phyloP scores from a whole-genome alignment of 306 rosid genomes.

The Biancaea sappan region DNA sequence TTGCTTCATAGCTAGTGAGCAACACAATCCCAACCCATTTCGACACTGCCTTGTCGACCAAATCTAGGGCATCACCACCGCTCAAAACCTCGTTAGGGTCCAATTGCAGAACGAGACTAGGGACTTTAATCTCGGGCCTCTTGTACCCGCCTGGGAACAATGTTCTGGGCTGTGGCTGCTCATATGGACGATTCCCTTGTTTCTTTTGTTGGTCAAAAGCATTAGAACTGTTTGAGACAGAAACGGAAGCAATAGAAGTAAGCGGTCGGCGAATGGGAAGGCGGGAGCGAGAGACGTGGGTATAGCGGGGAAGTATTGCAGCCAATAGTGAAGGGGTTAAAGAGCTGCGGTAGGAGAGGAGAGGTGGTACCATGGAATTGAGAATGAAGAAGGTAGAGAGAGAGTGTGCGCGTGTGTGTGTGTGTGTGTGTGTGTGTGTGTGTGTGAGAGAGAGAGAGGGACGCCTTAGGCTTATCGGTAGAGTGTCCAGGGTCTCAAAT shows the following conservation, averaged over 20 bases:
- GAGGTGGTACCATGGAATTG: slow-evolving; percentile 51
- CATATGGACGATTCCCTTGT: slow-evolving; percentile 33
- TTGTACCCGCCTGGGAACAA: slow-evolving; percentile 88
- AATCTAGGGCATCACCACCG: slow-evolving; percentile 39
- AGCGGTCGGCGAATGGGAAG: slow-evolving; percentile 37
- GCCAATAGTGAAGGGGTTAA: slow-evolving; percentile 29
- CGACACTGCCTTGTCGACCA: slow-evolving; percentile 68
- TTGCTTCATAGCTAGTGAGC: slow-evolving; percentile 53
- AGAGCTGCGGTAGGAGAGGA: slow-evolving; percentile 40
- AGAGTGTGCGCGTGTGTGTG: too few relatives aligned
- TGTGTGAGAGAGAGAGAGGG: neutral
- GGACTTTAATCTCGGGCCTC: slow-evolving; percentile 75
- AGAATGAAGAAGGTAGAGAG: neutral
- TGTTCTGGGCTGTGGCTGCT: slow-evolving; percentile 50
- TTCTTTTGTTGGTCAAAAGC: slow-evolving; percentile 33
- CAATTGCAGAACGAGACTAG: slow-evolving; percentile 63
- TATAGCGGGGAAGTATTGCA: slow-evolving; percentile 27
- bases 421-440: too few relatives aligned
- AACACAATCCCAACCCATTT: slow-evolving; percentile 72
- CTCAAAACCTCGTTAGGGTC: slow-evolving; percentile 55
- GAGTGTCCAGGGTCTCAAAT: neutral
- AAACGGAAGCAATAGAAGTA: slow-evolving; percentile 31
- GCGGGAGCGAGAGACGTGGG: slow-evolving; percentile 40
- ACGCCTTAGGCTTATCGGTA: neutral
- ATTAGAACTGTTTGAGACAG: slow-evolving; percentile 49